These are phyloP conservation scores for Saccharum officinarum DNA, from an alignment of 176 grass and related monocot genomes.

Conservation along the genomic window DNA sequence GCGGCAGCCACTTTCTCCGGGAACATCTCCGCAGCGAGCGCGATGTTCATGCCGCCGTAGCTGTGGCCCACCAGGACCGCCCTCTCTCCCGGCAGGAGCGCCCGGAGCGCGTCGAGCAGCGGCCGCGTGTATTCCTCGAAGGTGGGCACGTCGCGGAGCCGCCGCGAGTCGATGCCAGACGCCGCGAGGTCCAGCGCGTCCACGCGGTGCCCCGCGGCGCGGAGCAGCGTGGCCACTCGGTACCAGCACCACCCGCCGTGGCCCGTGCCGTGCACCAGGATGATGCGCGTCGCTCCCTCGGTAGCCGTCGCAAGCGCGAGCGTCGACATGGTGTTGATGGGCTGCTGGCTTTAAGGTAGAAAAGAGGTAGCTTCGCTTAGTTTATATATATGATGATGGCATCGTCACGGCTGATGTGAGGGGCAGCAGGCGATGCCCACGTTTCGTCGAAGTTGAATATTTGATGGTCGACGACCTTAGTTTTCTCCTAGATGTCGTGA, in stretches of 20 bases:
- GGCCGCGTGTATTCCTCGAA: conserved; percentile 63
- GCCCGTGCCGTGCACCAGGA: conserved; percentile 62
- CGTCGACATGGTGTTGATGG: background rate
- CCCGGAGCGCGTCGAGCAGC: conserved; percentile 43
- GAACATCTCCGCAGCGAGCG: conserved; percentile 55
- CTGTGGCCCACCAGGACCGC: conserved; percentile 61
- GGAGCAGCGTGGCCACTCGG: conserved; percentile 44
- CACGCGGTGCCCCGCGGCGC: conserved; percentile 43
- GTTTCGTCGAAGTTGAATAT: too few species aligned
- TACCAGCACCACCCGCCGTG: conserved; percentile 71
- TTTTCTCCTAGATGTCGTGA: too few species aligned
- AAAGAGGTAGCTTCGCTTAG: too few species aligned
- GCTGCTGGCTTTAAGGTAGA: background rate
- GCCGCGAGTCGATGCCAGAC: conserved; percentile 45
- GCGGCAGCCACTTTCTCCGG: conserved; percentile 60
- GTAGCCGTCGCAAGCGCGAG: background rate
- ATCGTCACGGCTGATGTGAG: background rate
- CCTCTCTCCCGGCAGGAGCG: conserved; percentile 42
- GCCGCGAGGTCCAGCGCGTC: conserved; percentile 46
- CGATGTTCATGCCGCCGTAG: conserved; percentile 49
- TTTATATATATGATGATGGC: background rate
- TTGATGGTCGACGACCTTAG: too few species aligned
- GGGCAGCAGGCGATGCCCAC: background rate
- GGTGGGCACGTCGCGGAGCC: conserved; percentile 35
- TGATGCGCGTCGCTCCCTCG: conserved; percentile 23